Conservation (phyloP, 2,329 filamentous ascomycete genomes). For the Colletotrichum sp. region DNA sequence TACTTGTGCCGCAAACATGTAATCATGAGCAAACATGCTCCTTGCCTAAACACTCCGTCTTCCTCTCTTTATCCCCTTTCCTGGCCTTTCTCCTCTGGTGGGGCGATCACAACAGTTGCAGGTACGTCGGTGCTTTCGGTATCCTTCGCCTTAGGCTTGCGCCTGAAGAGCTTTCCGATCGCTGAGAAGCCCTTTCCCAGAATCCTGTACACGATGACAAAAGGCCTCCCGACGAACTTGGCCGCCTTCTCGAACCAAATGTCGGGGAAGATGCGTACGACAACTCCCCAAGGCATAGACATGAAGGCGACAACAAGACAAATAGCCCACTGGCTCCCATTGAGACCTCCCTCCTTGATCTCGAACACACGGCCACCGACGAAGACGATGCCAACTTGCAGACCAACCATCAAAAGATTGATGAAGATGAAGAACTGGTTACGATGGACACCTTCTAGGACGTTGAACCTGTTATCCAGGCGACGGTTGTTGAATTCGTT, state of each 20-base stretch:
- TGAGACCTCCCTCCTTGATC: constrained; percentile 40
- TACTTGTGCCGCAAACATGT: neutral
- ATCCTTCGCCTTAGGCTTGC: neutral
- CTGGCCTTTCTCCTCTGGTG: neutral
- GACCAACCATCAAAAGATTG: constrained; percentile 60
- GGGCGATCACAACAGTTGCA: neutral
- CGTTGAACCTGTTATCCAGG: constrained; percentile 67
- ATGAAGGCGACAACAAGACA: constrained; percentile 54
- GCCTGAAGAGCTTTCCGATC: constrained; percentile 4
- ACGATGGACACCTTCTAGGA: constrained; percentile 61
- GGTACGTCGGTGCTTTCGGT: neutral
- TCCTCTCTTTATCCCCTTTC: neutral
- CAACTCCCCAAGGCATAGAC: constrained; percentile 54
- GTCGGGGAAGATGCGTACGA: constrained; percentile 57
- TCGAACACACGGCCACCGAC: constrained; percentile 61
- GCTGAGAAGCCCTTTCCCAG: neutral
- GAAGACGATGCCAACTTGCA: constrained; percentile 63
- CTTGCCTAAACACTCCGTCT: neutral
- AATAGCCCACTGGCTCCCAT: constrained; percentile 59
- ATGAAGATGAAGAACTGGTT: constrained; percentile 65
- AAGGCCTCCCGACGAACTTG: constrained; percentile 99
- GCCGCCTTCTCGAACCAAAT: constrained; percentile 84
- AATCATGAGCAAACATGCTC: neutral
- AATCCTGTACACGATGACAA: constrained; percentile 68
- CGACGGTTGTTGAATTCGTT: constrained; percentile 71